phyloP scores from a whole-genome alignment of 257 asterid species.

The Solanum lycopersicoides region DNA sequence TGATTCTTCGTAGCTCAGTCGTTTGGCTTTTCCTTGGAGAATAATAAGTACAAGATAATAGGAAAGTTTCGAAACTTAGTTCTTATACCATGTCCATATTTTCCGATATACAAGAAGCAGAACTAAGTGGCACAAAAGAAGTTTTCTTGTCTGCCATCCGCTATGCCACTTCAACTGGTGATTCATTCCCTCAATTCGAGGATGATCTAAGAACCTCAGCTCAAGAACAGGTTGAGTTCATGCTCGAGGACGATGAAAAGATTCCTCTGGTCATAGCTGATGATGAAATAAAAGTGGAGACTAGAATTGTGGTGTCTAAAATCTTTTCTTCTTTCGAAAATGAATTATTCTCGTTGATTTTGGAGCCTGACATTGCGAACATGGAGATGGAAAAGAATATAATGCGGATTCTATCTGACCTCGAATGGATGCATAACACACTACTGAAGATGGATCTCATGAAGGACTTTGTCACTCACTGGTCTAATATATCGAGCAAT shows the following conservation, averaged over 20 bases:
- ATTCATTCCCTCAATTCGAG: conserved; percentile 41
- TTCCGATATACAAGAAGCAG: conserved; percentile 38
- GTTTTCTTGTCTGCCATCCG: conserved; percentile 62
- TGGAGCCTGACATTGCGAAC: conserved; percentile 11
- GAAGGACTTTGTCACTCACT: conserved; percentile 50
- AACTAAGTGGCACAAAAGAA: conserved; percentile 32
- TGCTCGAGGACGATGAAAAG: conserved; percentile 61
- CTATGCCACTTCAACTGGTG: conserved; percentile 43
- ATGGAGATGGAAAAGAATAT: conserved; percentile 16
- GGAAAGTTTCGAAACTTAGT: background rate
- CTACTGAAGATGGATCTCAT: conserved; percentile 53
- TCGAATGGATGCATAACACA: conserved; percentile 68
- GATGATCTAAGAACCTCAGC: conserved; percentile 60
- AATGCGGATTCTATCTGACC: conserved; percentile 29
- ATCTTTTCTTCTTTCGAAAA: conserved; percentile 34
- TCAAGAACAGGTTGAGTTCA: conserved; percentile 77
- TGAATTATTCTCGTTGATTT: conserved; percentile 25
- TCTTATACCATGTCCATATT: conserved; percentile 26
- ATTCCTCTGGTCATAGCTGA: conserved; percentile 39
- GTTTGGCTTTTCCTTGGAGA: background rate
- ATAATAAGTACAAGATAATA: background rate
- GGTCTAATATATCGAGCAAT: conserved; percentile 41
- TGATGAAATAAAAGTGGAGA: conserved; percentile 48
- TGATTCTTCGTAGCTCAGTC: background rate
- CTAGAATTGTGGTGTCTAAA: conserved; percentile 33